Base-by-base conservation (phyloP, 495 filamentous ascomycete species). In the Clavariopsis aquatica region DNA sequence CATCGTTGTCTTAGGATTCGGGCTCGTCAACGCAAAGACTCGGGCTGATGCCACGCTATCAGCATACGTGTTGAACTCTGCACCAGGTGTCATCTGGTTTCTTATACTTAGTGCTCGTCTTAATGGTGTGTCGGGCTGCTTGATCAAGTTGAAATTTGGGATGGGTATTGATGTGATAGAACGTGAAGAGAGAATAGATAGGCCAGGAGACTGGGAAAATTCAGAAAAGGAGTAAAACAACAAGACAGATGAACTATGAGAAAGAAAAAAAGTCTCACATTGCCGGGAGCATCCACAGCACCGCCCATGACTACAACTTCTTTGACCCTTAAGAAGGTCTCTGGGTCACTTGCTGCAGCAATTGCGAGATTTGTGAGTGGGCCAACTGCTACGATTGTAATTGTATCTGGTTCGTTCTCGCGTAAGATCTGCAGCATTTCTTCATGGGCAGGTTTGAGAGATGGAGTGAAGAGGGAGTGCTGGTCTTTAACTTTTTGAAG, bases 301-400 rank as follows among this genome's bases (percentile, higher is more conserved):
- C 94, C 95, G 34, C 93, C 94, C 94, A 99, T 99, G n/a, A 96
- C 87, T 20, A 96, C 86, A 1, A 99, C 85, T 72, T 96, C 89
- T 73, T 95, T 96, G 26, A 85, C 91, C 22, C 86, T 85, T 2
- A 98, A 82, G 78, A 99, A 96, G 4, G 91, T 87, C 71, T 90
- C 87, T 1, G 91, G 85, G 65, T 96, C 91, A 71, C 89, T 83
- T 6, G 90, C 85, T 28, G 94, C 92, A 13, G 94, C 94, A 43
- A 93, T 74, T 12, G 95, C 93, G 20, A 97, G 78, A 74, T 95
- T 99, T 5, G 93, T 97, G 36, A 98, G 78, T 0, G 94, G 94
- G 0, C 95, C 94, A 49, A 98, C 81, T 43, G 89, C 92, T 31
- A 97, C 85, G 62, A 99, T 87, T 20, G 89, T 94, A 69, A 99